These are phyloP conservation scores for Lepidium africanum DNA, from an alignment of 345 rosid genomes.

Conservation along the genomic window DNA sequence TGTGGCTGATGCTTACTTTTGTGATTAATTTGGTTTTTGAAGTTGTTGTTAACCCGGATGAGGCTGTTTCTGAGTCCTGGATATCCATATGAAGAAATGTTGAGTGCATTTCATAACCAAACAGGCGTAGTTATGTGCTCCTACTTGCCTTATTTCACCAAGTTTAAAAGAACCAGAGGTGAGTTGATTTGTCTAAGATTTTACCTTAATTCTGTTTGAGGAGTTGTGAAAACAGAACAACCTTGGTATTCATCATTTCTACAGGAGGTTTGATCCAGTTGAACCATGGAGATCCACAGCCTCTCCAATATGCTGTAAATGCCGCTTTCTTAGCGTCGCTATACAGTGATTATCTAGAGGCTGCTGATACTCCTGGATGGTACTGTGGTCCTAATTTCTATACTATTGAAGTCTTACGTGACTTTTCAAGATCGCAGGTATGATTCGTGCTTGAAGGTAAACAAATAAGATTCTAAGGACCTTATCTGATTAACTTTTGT, in stretches of 20 bases:
- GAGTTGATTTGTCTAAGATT: background rate
- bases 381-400: conserved; percentile 84
- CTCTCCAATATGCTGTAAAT: conserved; percentile 82
- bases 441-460: background rate
- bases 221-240: background rate
- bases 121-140: conserved; percentile 79
- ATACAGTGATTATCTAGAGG: conserved; percentile 81
- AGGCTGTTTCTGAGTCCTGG: conserved; percentile 89
- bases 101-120: conserved; percentile 74
- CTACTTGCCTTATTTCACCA: conserved; percentile 45
- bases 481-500: background rate
- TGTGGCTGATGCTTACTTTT: background rate
- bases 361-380: conserved; percentile 94
- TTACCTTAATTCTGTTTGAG: background rate
- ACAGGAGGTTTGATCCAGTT: conserved; percentile 77
- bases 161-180: conserved; percentile 60
- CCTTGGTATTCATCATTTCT: background rate
- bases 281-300: conserved; percentile 88
- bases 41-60: conserved; percentile 73
- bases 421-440: conserved; percentile 63
- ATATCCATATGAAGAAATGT: conserved; percentile 83
- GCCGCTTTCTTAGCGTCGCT: conserved; percentile 80
- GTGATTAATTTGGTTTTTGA: background rate
- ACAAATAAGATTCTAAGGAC: background rate
- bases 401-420: conserved; percentile 47